Evolutionary conservation across 768 basidiomycete species (phyloP), one percentile per base, ranked within the genome.

Genomic region (Suillus spraguei): DNA sequence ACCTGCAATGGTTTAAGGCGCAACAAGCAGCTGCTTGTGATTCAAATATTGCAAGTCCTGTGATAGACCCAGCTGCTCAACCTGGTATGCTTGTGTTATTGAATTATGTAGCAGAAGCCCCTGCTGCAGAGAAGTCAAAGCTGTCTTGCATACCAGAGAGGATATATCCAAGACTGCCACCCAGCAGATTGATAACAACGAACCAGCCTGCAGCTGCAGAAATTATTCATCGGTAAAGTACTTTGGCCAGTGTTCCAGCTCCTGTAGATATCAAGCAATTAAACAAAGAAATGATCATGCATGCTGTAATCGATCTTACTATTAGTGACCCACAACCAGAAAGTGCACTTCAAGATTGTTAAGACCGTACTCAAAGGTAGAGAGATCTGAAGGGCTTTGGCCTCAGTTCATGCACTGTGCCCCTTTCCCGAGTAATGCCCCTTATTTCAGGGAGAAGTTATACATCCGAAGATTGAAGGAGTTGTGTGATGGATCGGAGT

Each of bases 1-100:
- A 75, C 53, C 65, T 75, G 33, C 68, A 72, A 44, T 77, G 72
- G 71, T 75, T 72, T n/a, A 71, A 65, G 46, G 63, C 67, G 0
- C 56, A 61, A 39, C 72, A 66, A 17, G 28, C 32, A 10, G 32
- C 50, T 32, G 28, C 49, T 28, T 8, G 8, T 28, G 3, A 50
- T 28, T 9, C 49, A 17, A 50, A 32, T 7, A 17, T 28, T 9
- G 44, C 59, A 38, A 55, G 22, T 55, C 36, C 54, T 9, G 36
- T 16, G 22, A 36, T 16, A 16, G 22, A 38, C 14, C n/a, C 7
- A 36, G 7, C 8, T 22, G 22, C 38, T 39, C 55, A 28, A 28
- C 16, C 55, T 10, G 14, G 8, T 28, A 28, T 5, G 13, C 16
- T 20, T 28, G 55, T 39, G 24, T 39, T 11, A 10, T 39, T 17